These are phyloP conservation scores for Ophiocordyceps polyrhachis-furcata DNA, from an alignment of 2,329 filamentous ascomycete genomes.

Conservation along the genomic window DNA sequence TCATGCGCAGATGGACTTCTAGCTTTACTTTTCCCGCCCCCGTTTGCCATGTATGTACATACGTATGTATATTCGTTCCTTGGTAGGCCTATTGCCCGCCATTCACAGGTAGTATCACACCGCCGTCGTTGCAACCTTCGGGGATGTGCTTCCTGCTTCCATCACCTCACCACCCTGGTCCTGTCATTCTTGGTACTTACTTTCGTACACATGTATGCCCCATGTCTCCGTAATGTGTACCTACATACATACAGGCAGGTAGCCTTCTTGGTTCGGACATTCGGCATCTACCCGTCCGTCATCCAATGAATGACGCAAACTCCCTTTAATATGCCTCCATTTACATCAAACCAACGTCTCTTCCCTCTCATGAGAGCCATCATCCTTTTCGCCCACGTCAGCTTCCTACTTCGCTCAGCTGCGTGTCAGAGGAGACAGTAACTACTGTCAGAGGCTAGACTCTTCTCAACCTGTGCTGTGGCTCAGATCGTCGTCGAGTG, in stretches of 20 bases:
- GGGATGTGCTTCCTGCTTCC: neutral
- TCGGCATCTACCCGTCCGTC: neutral
- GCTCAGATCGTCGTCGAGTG: neutral
- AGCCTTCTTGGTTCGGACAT: neutral
- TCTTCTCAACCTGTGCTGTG: neutral
- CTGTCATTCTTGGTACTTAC: neutral
- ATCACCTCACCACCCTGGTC: neutral
- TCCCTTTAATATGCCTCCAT: neutral
- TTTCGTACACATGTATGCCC: too few relatives aligned
- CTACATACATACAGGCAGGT: too few relatives aligned
- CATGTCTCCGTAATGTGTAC: too few relatives aligned
- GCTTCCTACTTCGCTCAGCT: neutral
- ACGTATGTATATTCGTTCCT: neutral
- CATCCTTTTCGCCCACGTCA: neutral
- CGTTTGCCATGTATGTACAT: too few relatives aligned
- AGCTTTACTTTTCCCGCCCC: too few relatives aligned
- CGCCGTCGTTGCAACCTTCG: neutral
- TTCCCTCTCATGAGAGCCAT: neutral
- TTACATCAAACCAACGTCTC: neutral
- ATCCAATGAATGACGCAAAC: neutral
- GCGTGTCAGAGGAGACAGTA: neutral
- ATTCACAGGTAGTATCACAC: neutral
- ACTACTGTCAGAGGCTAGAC: too few relatives aligned
- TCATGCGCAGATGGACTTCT: too few relatives aligned
- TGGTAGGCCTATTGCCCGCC: neutral